phyloP scores from a whole-genome alignment of 257 asterid species.

The Fraxinus americana region DNA sequence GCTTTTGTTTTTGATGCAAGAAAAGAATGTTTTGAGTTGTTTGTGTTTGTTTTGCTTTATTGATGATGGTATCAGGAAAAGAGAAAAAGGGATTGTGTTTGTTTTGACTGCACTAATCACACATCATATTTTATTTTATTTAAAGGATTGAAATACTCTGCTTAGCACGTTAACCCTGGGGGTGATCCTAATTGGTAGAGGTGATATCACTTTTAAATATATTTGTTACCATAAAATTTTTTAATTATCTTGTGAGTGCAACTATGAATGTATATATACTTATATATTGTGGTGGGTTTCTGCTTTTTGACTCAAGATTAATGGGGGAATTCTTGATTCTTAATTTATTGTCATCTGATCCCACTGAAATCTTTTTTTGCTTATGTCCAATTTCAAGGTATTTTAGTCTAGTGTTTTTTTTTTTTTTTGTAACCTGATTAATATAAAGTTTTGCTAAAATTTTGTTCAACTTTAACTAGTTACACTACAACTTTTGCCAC shows the following conservation, averaged over 20 bases:
- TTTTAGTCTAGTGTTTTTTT: background rate
- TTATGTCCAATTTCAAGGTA: background rate
- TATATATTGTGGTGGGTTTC: conserved; percentile 46
- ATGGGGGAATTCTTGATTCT: conserved; percentile 15
- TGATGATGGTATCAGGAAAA: conserved; percentile 36
- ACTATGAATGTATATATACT: conserved; percentile 31
- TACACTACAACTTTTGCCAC: no score
- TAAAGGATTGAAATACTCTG: background rate
- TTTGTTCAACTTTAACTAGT: no score
- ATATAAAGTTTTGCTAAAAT: no score
- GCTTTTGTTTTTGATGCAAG: conserved; percentile 55
- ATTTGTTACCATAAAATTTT: conserved; percentile 1
- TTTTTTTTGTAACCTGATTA: background rate
- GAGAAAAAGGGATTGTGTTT: conserved; percentile 34
- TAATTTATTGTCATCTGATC: conserved; percentile 35
- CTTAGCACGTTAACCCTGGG: background rate
- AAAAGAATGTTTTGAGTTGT: conserved; percentile 55
- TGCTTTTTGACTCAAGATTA: conserved; percentile 48
- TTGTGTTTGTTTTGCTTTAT: conserved; percentile 48
- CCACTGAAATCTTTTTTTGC: conserved; percentile 24
- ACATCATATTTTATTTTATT: conserved; percentile 23
- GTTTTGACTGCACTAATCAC: conserved; percentile 57
- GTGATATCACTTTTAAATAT: background rate
- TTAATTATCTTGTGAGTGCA: conserved; percentile 35
- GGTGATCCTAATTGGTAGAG: no score